Percentiles rank a stretch among this genome's conserved stretches.
Conservation (phyloP, 139 green algal species). For the Chlorella sp. region DNA sequence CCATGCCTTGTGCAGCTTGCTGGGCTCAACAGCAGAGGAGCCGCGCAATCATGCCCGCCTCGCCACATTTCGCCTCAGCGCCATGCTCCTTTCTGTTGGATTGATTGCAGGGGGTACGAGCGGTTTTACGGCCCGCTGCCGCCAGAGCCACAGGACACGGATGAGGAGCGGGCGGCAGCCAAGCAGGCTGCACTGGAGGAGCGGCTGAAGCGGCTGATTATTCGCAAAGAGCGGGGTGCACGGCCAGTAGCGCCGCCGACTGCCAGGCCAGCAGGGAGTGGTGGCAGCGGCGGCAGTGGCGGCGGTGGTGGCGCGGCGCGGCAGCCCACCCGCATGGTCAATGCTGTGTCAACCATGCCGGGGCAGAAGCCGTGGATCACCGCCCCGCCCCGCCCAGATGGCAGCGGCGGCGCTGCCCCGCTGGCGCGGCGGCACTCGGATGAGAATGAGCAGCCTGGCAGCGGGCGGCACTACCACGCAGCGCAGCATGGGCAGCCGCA, state of each 20-base stretch:
- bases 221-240: background rate
- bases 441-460: background rate
- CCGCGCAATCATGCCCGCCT: no score
- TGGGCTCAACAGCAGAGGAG: no score
- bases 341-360: constrained; percentile 41
- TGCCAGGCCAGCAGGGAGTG: background rate
- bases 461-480: background rate
- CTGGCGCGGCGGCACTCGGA: background rate
- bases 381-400: no score
- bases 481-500: background rate
- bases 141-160: background rate
- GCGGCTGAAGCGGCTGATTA: background rate
- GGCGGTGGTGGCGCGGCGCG: background rate
- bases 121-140: constrained; percentile 13
- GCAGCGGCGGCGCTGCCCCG: no score
- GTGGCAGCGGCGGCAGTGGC: background rate
- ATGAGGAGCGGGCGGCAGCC: background rate
- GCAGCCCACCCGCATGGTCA: constrained; percentile 16
- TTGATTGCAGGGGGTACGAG: constrained; percentile 39
- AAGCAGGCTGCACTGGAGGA: constrained; percentile 6
- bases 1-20: no score
- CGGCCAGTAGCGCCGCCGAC: background rate
- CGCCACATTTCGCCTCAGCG: no score
- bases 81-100: no score
- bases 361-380: background rate